Evolutionary conservation across 352 stramenopile species (phyloP), one percentile per base, ranked within the genome.

Genomic region (Phytophthora sp.): DNA sequence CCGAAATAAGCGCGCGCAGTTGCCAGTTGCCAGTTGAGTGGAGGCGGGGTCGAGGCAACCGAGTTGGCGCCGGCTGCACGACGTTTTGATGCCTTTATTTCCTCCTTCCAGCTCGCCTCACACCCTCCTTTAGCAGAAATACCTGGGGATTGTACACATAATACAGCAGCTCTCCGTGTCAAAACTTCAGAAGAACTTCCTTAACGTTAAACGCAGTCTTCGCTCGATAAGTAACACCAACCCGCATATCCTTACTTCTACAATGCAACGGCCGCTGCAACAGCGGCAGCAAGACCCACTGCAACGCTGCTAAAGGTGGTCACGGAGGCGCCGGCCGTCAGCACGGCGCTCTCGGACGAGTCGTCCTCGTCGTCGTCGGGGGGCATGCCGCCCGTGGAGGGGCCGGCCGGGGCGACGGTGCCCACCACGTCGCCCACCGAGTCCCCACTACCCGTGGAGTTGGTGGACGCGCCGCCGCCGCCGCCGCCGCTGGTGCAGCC

Each of bases 351-450:
- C 54, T 90, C 81, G 4, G 67, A 69, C 21, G 54, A 67, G 43
- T 88, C 78, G 58, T 92, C 73, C 44, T 89, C 80, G 32, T 90
- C 75, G 26, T 87, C 77, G 61, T 90, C 79, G 13, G 62, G 58
- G 0, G 78, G 79, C 24, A 71, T 57, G 1, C 32, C 62, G 26
- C 53, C 57, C 20, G 18, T 61, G 1, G 63, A 49, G 0, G 62
- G 34, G 0, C 38, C 44, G 0, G 60, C 74, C 24, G 74, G 65
- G 2, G 51, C 37, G 12, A 83, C 73, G 2, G 74, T 79, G 1
- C 73, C 73, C 20, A 81, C 63, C 21, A 71, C 69, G 51, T 73
- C 69, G 26, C 66, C 59, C 17, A 71, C 20, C 17, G 65, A 62
- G 23, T 68, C 68, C 0, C 65, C 76, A 28, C 69, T 68, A 0